Percentiles rank a stretch among this genome's conserved stretches.
phyloP scores from a whole-genome alignment of 75 land plant species.

The Gnetum montanum region DNA sequence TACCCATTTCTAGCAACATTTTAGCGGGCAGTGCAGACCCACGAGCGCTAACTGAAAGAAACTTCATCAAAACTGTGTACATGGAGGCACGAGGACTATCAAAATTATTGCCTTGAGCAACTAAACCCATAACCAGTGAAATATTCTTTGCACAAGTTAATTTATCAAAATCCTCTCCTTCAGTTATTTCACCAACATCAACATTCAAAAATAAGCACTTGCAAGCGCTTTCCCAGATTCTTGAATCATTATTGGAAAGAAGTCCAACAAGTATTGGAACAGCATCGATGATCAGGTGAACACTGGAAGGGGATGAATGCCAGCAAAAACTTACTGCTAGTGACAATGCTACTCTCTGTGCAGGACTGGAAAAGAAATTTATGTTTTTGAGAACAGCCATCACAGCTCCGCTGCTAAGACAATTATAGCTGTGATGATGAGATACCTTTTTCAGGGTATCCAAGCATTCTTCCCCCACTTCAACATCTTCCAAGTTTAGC shows the following conservation, averaged over 20 bases:
- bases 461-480: conserved; percentile 64
- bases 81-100: too few relatives aligned
- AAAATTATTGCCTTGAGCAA: too few relatives aligned
- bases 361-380: conserved; percentile 22
- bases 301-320: conserved; percentile 42
- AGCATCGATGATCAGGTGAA: conserved; percentile 38
- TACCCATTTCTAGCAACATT: conserved; percentile 47
- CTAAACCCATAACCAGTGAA: too few relatives aligned
- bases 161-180: too few relatives aligned
- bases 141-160: conserved; percentile 45
- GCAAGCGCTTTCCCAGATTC: too few relatives aligned
- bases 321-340: conserved; percentile 68
- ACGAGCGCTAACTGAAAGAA: too few relatives aligned
- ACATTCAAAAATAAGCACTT: too few relatives aligned
- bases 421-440: conserved; percentile 13
- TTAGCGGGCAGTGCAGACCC: conserved; percentile 40
- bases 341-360: conserved; percentile 68
- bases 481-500: conserved; percentile 56
- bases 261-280: conserved; percentile 53
- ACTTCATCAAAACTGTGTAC: too few relatives aligned
- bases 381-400: conserved; percentile 15
- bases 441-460: conserved; percentile 20
- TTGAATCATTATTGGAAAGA: conserved; percentile 59
- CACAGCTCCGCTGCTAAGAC: conserved; percentile 16
- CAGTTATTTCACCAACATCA: too few relatives aligned